Conservation (phyloP, 108 stramenopile genomes). For the Skeletonema potamos region DNA sequence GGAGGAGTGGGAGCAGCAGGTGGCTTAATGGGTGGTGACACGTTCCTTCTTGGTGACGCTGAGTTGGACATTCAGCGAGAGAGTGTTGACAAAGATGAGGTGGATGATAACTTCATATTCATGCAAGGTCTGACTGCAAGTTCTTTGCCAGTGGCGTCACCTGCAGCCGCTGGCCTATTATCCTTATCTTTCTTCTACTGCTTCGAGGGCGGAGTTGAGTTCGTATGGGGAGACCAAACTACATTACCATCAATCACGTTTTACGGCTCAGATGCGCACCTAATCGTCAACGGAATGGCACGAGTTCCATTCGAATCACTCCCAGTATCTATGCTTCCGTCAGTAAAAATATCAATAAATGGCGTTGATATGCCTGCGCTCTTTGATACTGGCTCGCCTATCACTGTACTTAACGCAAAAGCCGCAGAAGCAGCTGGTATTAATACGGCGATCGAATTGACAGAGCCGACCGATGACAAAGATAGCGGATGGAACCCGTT, state of each 20-base stretch:
- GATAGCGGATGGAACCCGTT: constrained; percentile 55
- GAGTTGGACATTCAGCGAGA: constrained; percentile 48
- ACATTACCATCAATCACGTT: constrained; percentile 54
- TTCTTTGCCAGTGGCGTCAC: constrained; percentile 64
- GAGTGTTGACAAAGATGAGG: constrained; percentile 5
- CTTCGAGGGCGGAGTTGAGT: constrained; percentile 78
- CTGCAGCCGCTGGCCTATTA: constrained; percentile 67
- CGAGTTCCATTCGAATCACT: constrained; percentile 48
- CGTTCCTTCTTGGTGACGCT: constrained; percentile 68
- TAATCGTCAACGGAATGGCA: constrained; percentile 37
- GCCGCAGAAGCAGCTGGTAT: constrained; percentile 67
- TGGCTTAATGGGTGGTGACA: constrained; percentile 59
- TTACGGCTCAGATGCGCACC: constrained; percentile 33
- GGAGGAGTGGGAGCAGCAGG: constrained; percentile 62
- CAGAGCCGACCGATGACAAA: constrained; percentile 10
- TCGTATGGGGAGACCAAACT: constrained; percentile 52
- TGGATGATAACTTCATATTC: constrained; percentile 48
- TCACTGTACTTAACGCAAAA: constrained; percentile 69
- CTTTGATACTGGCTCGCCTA: constrained; percentile 78
- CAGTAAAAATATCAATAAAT: constrained; percentile 57
- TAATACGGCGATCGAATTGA: constrained; percentile 17
- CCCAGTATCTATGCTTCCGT: constrained; percentile 56
- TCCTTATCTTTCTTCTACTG: constrained; percentile 67
- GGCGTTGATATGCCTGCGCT: constrained; percentile 68
- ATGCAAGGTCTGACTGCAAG: constrained; percentile 76